phyloP scores from a whole-genome alignment of 2,329 filamentous ascomycete species.

The Colletotrichum limetticola region DNA sequence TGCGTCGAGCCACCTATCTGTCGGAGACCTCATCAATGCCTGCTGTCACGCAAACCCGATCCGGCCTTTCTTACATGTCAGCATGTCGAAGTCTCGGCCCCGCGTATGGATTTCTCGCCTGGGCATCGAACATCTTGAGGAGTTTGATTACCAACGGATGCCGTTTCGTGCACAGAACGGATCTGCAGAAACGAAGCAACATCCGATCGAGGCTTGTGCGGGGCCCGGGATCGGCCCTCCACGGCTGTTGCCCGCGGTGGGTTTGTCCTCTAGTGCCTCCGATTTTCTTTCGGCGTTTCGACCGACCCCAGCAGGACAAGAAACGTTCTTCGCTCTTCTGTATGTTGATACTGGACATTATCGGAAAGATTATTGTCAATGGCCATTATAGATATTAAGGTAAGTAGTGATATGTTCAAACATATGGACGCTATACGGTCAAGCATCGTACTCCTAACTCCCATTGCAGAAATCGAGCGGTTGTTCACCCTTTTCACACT shows the following conservation, averaged over 20 bases:
- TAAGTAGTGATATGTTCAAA: not conserved
- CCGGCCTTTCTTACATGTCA: not conserved
- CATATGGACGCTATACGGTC: not conserved
- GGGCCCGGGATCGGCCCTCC: conserved; percentile 21
- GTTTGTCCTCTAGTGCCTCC: not conserved
- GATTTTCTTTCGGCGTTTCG: conserved; percentile 11
- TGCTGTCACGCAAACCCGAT: not conserved
- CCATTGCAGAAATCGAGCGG: not conserved
- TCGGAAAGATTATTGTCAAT: not conserved
- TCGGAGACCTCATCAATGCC: not conserved
- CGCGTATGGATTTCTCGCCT: not conserved
- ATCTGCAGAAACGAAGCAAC: conserved; percentile 23
- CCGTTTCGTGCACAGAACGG: conserved; percentile 22
- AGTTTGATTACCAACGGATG: conserved; percentile 20
- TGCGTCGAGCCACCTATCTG: not conserved
- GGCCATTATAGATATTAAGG: not conserved
- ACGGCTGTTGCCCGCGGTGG: not conserved
- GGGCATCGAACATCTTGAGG: not conserved
- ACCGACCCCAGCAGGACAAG: not conserved
- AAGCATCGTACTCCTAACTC: not conserved
- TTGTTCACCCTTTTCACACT: not conserved
- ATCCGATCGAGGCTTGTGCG: conserved; percentile 18
- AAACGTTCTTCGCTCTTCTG: not conserved
- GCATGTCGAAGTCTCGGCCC: not conserved
- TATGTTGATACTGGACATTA: not conserved